A percentile compares a stretch with the other conserved stretches of the same genome.
Conservation (phyloP, 2,329 filamentous ascomycete genomes). For the Chrysoporthe cubensis region DNA sequence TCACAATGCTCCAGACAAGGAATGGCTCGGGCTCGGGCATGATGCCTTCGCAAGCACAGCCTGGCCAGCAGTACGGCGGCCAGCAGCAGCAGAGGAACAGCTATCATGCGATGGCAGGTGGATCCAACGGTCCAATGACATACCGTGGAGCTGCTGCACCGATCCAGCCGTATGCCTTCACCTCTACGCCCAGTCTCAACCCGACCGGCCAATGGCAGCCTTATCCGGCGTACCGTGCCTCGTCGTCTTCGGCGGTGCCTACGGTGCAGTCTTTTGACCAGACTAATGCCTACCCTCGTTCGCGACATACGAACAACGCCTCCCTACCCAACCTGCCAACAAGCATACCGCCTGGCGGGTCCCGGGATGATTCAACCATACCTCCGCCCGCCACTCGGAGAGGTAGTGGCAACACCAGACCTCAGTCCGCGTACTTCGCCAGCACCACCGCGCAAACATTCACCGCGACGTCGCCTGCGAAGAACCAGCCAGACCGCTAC, state of each 20-base stretch:
- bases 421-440: constrained; percentile 48
- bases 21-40: constrained; percentile 66
- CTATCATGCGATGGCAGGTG: constrained; percentile 55
- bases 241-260: constrained; percentile 49
- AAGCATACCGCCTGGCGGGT: constrained; percentile 45
- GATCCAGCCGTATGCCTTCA: constrained; percentile 79
- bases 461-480: constrained; percentile 62
- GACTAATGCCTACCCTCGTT: constrained; percentile 33
- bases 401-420: constrained; percentile 44
- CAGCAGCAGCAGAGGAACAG: constrained; percentile 52
- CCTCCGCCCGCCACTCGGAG: constrained; percentile 47
- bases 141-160: constrained; percentile 63
- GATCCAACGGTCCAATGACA: constrained; percentile 45
- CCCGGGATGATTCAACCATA: constrained; percentile 58
- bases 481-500: constrained; percentile 82
- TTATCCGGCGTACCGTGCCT: constrained; percentile 51
- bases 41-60: constrained; percentile 57
- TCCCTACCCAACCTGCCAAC: constrained; percentile 48
- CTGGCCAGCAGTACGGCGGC: constrained; percentile 54
- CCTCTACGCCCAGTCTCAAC: constrained; percentile 68
- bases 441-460: constrained; percentile 49
- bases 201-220: constrained; percentile 58
- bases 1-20: constrained; percentile 76
- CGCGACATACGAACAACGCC: constrained; percentile 41
- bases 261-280: constrained; percentile 45